Evolutionary conservation across 2,329 filamentous ascomycete genomes (phyloP), one percentile per base, ranked within the genome.

Genomic region (Arthrinium puccinioides): DNA sequence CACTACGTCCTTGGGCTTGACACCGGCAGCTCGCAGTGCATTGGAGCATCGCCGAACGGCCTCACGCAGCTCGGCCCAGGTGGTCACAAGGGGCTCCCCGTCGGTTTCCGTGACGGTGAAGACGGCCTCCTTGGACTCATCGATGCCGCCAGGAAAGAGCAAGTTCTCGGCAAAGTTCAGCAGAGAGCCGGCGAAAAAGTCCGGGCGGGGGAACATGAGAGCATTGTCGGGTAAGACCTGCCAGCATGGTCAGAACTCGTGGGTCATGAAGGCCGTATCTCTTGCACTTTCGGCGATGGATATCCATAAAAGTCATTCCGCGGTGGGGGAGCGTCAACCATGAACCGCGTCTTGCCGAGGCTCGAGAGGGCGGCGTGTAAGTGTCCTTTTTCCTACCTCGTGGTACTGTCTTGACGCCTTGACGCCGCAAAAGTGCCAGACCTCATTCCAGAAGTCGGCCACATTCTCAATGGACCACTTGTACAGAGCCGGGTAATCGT

Each of bases 111-210:
- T 95, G 4, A 78, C 82, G 19, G 84, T 85, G 50, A 96, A 84
- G 31, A 94, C 72, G 14, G 89, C 89, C 6, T 76, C 62, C 5
- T 73, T 69, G 31, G 77, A 61, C 35, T 81, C 74, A 11, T 63
- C 51, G 16, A 61, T 62, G 25, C 74, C 66, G 34, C 69, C 69
- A 4, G 90, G 90, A 57, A 82, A 96, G 4, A 98, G 77, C 37
- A 97, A 70, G 58, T 98, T 98, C 64, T 97, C 87, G 19, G 90
- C 89, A 57, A 96, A 97, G 61, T 97, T 98, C 46, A 97, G 70
- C 40, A 70, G 79, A 11, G 85, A 76, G 9, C 82, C 82, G 39
- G 78, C 60, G 59, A 96, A 97, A 69, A 95, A 97, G 42, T 80
- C 68, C 7, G 90, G 89, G 18, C 87, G 80, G 18, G 90, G 90